Evolutionary conservation across 1,139 yeast species (phyloP), one percentile per base, ranked within the genome.

Genomic region (Suhomyces bokatorum): DNA sequence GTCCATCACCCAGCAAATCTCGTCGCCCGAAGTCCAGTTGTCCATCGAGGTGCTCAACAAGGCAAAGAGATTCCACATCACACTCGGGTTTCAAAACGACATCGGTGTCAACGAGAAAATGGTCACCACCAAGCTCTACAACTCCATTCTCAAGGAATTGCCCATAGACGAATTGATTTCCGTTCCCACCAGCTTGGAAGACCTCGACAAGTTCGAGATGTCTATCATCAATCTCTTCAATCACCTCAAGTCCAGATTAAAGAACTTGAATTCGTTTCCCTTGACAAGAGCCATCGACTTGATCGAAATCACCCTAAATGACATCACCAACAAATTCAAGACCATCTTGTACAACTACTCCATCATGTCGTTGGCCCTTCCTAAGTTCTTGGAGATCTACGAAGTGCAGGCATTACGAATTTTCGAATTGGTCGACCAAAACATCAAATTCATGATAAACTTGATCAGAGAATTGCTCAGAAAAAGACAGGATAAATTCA

Each of bases 61-160:
- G 31, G 90, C 91, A 3, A 89, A 87, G 53, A 73, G 97, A 52
- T 87, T 85, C 57, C 95, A 87, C 57, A 83, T 89, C 0, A 83
- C 95, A 0, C 77, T 84, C 20, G 77, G 87, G 28, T 85, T 90
- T 56, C 67, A 81, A 31, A 79, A 87, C 12, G 95, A 87, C 56
- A 81, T 86, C 2, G 90, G 91, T 0, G 65, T 91, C 28, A 69
- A 74, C 34, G 85, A 81, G 26, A 80, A 87, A 16, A 55, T 80
- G 14, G 71, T 70, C 8, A 67, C 67, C 34, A 78, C 89, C 0
- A 68, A 70, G 16, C 70, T 74, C 17, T 83, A 82, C 58, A 84
- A 83, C 52, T 78, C 80, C 9, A 67, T 91, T 27, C 70, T 89
- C 57, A 77, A 78, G 43, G 96, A 85, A 48, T 69, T 90, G 26